A percentile compares a stretch with the other conserved stretches of the same genome.
These are phyloP conservation scores for Periconia sp. DNA, from an alignment of 2,329 filamentous ascomycete species.

Conservation along the genomic window DNA sequence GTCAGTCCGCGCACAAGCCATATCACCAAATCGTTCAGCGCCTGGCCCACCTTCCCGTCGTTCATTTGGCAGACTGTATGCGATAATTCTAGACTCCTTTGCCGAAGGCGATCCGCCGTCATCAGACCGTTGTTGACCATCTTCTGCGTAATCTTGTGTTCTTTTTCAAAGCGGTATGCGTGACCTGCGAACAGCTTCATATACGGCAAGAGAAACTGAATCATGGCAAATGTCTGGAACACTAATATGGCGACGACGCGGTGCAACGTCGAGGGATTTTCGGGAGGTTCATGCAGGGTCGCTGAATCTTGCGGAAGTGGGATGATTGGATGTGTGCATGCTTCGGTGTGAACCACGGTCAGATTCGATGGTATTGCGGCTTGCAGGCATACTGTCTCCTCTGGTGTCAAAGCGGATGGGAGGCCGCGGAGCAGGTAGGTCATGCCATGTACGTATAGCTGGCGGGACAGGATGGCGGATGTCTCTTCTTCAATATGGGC, in stretches of 20 bases:
- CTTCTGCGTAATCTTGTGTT: conserved; percentile 65
- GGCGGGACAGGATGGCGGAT: conserved; percentile 55
- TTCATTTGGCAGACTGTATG: conserved; percentile 62
- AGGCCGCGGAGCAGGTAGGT: conserved; percentile 66
- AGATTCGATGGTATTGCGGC: conserved; percentile 51
- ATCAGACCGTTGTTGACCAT: conserved; percentile 56
- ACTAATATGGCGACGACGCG: conserved; percentile 59
- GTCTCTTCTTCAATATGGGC: conserved; percentile 30
- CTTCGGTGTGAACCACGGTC: conserved; percentile 11
- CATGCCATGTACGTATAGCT: conserved; percentile 65
- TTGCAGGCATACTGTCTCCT: conserved; percentile 57
- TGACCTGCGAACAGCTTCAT: conserved; percentile 56
- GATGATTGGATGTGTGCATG: conserved; percentile 18
- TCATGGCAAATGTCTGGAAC: conserved; percentile 60
- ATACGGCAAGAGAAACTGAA: conserved; percentile 65
- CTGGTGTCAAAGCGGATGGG: conserved; percentile 57
- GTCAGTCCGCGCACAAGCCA: conserved; percentile 67
- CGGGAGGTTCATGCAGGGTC: conserved; percentile 10
- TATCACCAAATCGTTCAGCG: conserved; percentile 56
- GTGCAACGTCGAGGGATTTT: conserved; percentile 57
- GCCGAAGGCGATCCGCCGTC: conserved; percentile 57
- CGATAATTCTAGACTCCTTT: conserved; percentile 54
- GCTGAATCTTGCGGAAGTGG: conserved; percentile 10
- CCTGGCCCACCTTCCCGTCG: conserved; percentile 65
- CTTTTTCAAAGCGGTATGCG: conserved; percentile 64